These are phyloP conservation scores for Cornus suecica DNA, from an alignment of 148 eudicot genomes.

Conservation along the genomic window DNA sequence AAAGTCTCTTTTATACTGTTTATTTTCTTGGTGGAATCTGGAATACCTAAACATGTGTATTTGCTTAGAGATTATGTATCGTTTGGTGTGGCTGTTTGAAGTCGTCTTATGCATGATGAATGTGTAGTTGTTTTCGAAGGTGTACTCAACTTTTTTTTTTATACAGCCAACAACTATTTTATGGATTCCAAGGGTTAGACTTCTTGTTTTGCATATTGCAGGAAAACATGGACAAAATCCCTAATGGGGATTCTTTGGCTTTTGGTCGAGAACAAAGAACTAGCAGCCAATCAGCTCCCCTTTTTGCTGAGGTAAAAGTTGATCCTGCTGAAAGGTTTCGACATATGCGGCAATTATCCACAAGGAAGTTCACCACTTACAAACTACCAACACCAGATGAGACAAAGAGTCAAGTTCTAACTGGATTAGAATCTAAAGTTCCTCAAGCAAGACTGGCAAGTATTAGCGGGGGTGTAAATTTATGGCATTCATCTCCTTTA, in stretches of 20 bases:
- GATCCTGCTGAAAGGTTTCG: conserved; percentile 60
- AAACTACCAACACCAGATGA: conserved; percentile 80
- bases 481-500: conserved; percentile 51
- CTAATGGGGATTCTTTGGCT: conserved; percentile 28
- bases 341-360: conserved; percentile 51
- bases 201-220: conserved; percentile 22
- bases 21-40: not conserved
- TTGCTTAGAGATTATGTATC: not conserved
- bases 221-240: conserved; percentile 32
- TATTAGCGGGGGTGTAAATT: conserved; percentile 18
- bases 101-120: not conserved
- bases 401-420: conserved; percentile 35
- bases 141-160: not conserved
- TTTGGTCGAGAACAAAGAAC: conserved; percentile 33
- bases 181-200: not conserved
- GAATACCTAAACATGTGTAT: not conserved
- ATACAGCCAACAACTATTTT: not conserved
- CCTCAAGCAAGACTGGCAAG: conserved; percentile 37
- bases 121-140: not conserved
- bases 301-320: conserved; percentile 50
- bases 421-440: conserved; percentile 26
- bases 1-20: not conserved
- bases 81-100: not conserved
- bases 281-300: conserved; percentile 82
- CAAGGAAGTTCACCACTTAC: conserved; percentile 56